Percentiles rank a stretch among this genome's conserved stretches.
Conservation (phyloP, 495 filamentous ascomycete species). For the Podospora sp. region DNA sequence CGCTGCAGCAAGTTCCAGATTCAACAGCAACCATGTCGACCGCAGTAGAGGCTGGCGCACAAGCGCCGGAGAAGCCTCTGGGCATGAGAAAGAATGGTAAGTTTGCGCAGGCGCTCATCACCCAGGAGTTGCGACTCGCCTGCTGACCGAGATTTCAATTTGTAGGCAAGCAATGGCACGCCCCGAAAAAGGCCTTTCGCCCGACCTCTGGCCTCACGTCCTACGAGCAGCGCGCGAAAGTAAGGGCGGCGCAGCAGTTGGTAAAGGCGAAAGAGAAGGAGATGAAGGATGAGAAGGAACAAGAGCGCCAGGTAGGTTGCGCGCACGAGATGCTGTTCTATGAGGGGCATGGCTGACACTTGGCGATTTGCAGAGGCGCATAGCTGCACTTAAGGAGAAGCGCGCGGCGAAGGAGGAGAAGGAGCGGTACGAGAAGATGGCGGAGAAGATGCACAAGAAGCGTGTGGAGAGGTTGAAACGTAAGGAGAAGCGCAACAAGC, state of each 20-base stretch:
- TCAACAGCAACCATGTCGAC: slow-evolving; percentile 27
- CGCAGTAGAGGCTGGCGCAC: slow-evolving; percentile 12
- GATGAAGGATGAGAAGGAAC: slow-evolving; percentile 94
- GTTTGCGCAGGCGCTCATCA: slow-evolving; percentile 15
- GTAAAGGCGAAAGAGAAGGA: slow-evolving; percentile 90
- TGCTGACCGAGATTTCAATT: slow-evolving; percentile 9
- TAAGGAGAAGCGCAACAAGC: slow-evolving; percentile 96
- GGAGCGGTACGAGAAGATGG: slow-evolving; percentile 90
- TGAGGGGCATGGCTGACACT: slow-evolving; percentile 18
- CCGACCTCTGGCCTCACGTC: slow-evolving; percentile 73
- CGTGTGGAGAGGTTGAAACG: slow-evolving; percentile 89
- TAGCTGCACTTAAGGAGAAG: slow-evolving; percentile 79
- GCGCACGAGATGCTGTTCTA: not conserved
- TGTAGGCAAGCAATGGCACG: slow-evolving; percentile 92
- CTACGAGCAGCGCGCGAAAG: slow-evolving; percentile 71
- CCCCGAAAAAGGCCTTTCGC: slow-evolving; percentile 80
- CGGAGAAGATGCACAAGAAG: slow-evolving; percentile 96
- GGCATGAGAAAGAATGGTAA: slow-evolving; percentile 71
- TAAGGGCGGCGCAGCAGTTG: slow-evolving; percentile 64
- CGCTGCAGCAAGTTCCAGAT: not conserved
- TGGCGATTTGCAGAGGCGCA: slow-evolving; percentile 58
- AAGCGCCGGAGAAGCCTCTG: slow-evolving; percentile 36
- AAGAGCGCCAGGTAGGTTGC: slow-evolving; percentile 71
- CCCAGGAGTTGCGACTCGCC: not conserved
- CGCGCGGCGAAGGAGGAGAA: slow-evolving; percentile 88